Evolutionary conservation across 1,284 basidiomycete genomes (phyloP).

Genomic region (Exobasidium cylindrosporum): DNA sequence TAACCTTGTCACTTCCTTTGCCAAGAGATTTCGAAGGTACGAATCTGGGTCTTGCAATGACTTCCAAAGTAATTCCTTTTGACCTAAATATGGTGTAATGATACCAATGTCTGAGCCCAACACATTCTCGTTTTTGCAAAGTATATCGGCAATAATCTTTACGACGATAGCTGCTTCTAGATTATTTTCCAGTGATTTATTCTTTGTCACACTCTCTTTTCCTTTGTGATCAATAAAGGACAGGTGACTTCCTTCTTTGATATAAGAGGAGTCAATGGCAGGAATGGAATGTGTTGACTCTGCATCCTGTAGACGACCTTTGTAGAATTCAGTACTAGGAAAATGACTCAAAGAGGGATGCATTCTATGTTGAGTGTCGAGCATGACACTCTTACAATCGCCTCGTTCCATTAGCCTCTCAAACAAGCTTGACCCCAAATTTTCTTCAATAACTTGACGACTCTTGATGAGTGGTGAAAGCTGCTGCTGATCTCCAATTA

Average conservation of each 20-base stretch:
- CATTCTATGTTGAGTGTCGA: conserved; percentile 91
- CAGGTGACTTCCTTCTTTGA: conserved; percentile 20
- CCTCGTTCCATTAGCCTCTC: conserved; percentile 71
- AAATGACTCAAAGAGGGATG: conserved; percentile 83
- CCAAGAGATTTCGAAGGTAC: conserved; percentile 1
- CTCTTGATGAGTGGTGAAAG: conserved; percentile 79
- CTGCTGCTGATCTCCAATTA: conserved; percentile 95
- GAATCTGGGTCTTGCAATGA: conserved; percentile 2
- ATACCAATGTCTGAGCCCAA: conserved; percentile 45
- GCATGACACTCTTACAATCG: conserved; percentile 71
- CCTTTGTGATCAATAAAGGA: conserved; percentile 37
- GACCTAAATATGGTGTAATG: conserved; percentile 49
- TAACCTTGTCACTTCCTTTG: not conserved
- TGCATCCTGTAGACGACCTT: conserved; percentile 68
- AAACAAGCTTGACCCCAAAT: conserved; percentile 77
- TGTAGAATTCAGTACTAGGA: conserved; percentile 79
- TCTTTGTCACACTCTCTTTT: conserved; percentile 27
- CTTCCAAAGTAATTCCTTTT: conserved; percentile 39
- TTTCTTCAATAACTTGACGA: conserved; percentile 45
- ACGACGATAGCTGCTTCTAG: conserved; percentile 37
- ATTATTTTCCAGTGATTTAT: conserved; percentile 40
- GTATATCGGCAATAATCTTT: conserved; percentile 52
- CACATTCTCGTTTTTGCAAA: conserved; percentile 35
- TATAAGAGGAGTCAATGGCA: conserved; percentile 33
- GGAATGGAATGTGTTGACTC: conserved; percentile 50